Evolutionary conservation across 176 grass and related monocot species (phyloP).

Genomic region (Themeda triandra): DNA sequence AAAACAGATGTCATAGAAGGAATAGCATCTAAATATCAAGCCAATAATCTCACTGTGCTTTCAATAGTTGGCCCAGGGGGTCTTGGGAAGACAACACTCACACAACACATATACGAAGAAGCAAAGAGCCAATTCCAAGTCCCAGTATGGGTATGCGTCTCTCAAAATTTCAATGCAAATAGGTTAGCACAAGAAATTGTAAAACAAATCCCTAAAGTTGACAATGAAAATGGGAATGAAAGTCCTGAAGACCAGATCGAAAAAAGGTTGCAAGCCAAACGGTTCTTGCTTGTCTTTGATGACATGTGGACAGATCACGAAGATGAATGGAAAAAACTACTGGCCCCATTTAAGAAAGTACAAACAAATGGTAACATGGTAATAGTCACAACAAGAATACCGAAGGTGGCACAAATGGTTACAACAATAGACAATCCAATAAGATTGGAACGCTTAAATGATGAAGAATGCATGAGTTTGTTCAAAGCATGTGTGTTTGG

Average conservation of each 20-base stretch:
- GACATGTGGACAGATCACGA: slow-evolving; percentile 8
- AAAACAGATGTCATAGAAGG: not conserved
- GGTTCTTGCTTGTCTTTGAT: slow-evolving; percentile 8
- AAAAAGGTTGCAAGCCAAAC: not conserved
- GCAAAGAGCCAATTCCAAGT: not conserved
- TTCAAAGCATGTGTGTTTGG: slow-evolving; percentile 1
- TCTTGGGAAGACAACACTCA: slow-evolving; percentile 36
- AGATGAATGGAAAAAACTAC: too few species aligned
- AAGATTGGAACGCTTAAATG: not conserved
- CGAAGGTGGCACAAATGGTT: not conserved
- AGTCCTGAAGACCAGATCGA: not conserved
- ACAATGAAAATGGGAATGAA: not conserved
- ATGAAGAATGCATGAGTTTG: not conserved
- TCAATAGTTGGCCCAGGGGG: not conserved
- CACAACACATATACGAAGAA: not conserved
- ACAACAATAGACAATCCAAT: not conserved
- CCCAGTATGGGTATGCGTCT: not conserved
- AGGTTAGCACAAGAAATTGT: not conserved
- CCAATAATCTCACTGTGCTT: not conserved
- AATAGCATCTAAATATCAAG: not conserved
- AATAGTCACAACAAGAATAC: not conserved
- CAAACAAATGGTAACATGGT: not conserved
- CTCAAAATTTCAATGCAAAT: not conserved
- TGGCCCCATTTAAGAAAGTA: not conserved
- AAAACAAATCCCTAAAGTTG: not conserved